These are phyloP conservation scores for Ophiocordyceps sinensis DNA, from an alignment of 2,329 filamentous ascomycete species.

Conservation along the genomic window DNA sequence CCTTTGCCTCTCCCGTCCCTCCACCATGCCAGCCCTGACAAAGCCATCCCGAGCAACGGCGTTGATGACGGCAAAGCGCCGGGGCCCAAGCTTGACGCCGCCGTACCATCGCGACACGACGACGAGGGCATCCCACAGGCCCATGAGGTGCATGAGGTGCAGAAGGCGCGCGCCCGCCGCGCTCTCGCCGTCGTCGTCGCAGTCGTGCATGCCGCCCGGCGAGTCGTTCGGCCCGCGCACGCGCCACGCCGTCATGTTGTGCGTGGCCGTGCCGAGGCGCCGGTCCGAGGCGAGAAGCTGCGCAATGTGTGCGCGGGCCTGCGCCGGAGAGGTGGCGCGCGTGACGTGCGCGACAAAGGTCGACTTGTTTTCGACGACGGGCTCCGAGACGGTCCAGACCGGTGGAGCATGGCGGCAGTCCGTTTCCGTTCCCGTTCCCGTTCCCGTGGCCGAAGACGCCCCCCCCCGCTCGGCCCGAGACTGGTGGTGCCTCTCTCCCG, in stretches of 20 bases:
- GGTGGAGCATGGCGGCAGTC: constrained; percentile 17
- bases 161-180: constrained; percentile 76
- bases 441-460: no score
- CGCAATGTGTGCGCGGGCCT: constrained; percentile 57
- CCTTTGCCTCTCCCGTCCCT: constrained; percentile 31
- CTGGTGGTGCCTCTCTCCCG: not conserved
- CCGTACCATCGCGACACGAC: constrained; percentile 95
- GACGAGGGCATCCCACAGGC: constrained; percentile 82
- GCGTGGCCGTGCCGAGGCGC: constrained; percentile 72
- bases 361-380: constrained; percentile 69
- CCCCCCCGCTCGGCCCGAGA: no score
- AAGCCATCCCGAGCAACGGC: constrained; percentile 71
- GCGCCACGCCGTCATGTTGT: constrained; percentile 93
- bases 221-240: constrained; percentile 37
- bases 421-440: not conserved
- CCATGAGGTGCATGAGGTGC: constrained; percentile 89
- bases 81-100: constrained; percentile 74
- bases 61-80: constrained; percentile 85
- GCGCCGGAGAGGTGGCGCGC: constrained; percentile 49
- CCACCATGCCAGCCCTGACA: constrained; percentile 58
- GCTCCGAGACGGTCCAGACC: constrained; percentile 61
- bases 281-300: constrained; percentile 73
- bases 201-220: constrained; percentile 57
- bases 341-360: constrained; percentile 73
- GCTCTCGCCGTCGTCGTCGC: constrained; percentile 89